These are phyloP conservation scores for Pseudogymnoascus verrucosus DNA, from an alignment of 2,329 filamentous ascomycete genomes.

Conservation along the genomic window DNA sequence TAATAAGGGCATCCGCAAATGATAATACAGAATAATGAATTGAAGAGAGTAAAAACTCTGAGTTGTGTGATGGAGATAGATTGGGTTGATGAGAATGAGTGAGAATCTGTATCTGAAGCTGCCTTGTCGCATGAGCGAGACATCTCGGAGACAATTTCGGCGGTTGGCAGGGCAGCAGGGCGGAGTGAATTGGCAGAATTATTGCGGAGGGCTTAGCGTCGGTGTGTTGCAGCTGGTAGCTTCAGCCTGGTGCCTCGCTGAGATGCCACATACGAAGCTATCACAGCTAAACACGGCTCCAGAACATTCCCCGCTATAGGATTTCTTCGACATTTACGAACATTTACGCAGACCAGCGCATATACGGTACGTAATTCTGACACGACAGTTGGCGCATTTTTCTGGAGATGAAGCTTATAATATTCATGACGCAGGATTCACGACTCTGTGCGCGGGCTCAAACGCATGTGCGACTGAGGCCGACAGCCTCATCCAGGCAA, in stretches of 20 bases:
- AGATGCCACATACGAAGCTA: neutral
- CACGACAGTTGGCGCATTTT: neutral
- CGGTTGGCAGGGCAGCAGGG: neutral
- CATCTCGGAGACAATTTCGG: neutral
- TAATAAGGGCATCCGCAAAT: neutral
- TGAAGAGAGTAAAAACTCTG: slow-evolving; percentile 18
- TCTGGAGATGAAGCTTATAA: neutral
- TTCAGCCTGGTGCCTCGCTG: neutral
- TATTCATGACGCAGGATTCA: neutral
- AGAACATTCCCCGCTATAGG: neutral
- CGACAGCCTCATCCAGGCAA: neutral
- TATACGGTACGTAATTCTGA: neutral
- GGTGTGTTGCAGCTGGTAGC: neutral
- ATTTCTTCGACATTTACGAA: neutral
- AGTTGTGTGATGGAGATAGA: neutral
- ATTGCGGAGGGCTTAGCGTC: neutral
- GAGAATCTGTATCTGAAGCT: neutral
- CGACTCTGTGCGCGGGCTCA: neutral
- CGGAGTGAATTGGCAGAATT: neutral
- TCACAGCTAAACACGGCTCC: neutral
- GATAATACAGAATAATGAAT: slow-evolving; percentile 25
- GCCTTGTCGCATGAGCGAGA: neutral
- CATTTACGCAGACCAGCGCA: neutral
- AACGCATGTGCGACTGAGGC: neutral
- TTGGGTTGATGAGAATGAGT: neutral